Percentiles rank a stretch among this genome's conserved stretches.
Conservation (phyloP, 129 eudicot genomes). For the Flaveria ramosissima region DNA sequence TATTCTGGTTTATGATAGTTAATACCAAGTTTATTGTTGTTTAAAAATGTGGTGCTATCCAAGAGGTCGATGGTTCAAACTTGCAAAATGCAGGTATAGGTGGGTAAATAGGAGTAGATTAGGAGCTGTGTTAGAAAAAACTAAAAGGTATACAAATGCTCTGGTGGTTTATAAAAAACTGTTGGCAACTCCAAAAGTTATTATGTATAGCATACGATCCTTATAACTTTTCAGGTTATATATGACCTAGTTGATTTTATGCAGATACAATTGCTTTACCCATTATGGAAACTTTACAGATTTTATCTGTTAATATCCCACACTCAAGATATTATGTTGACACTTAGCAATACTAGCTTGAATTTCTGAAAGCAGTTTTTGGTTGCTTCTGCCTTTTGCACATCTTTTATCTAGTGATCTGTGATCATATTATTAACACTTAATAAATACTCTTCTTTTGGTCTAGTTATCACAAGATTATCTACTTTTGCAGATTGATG, state of each 20-base stretch:
- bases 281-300: neutral
- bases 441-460: neutral
- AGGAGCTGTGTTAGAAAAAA: too few relatives aligned
- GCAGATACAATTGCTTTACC: neutral
- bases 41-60: neutral
- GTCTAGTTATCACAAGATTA: neutral
- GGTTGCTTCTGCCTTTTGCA: neutral
- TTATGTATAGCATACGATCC: neutral
- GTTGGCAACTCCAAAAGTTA: neutral
- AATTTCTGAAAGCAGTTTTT: neutral
- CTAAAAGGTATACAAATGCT: neutral
- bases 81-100: too few relatives aligned
- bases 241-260: neutral
- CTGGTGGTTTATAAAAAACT: neutral
- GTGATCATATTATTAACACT: neutral
- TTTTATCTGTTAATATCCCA: neutral
- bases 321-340: neutral
- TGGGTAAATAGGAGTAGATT: too few relatives aligned
- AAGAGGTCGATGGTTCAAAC: neutral
- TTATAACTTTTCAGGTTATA: neutral
- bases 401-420: neutral
- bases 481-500: conserved; percentile 52
- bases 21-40: conserved; percentile 13
- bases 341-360: neutral
- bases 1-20: conserved; percentile 6